Evolutionary conservation across 2,329 filamentous ascomycete species (phyloP), one percentile per base, ranked within the genome.

Genomic region (Diaporthe humulicola): DNA sequence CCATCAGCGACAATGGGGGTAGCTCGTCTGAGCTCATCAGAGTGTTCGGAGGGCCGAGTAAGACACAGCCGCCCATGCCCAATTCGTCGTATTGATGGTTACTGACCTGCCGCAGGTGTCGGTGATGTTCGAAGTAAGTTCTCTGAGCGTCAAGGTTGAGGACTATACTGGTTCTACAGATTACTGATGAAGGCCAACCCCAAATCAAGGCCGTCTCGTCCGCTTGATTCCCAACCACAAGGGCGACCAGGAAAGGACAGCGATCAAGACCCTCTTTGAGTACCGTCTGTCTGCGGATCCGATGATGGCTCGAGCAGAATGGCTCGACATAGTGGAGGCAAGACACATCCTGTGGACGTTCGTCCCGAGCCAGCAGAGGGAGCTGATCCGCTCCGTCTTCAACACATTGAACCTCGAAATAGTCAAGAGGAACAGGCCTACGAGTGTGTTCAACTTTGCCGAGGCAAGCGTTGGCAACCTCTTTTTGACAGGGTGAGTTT

Each of bases 1-100:
- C 96, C 48, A 98, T 98, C 82, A 97, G 94, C 78, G 96, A 98
- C 85, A 98, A 98, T 84, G 96, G 96, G 66, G 96, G 96, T 52
- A 97, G 94, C 79, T 97, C 95, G 3, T 98, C 95, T 58, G 96
- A 98, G 86, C 87, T 98, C 80, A 98, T 98, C 78, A 90, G 97
- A 48, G 95, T 98, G 48, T 97, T 98, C 84, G 97, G 96, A 19
- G 97, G 97, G 1, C 96, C 96, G 77, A 96, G 96, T 93, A 85
- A 73, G 84, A 79, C 40, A 61, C 69, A 22, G 48, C 52, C 45
- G 30, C 33, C 42, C 40, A 22, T 17, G 22, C 19, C 66, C 15
- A n/a, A 19, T 33, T 9, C 61, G 54, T 28, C 36, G 45, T 50
- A n/a, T 25, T 52, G 67, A 30, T 60, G 12, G 40, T 22, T 45